phyloP scores from a whole-genome alignment of 371 early-diverging fungal species.

The Chytridium lagenaria region DNA sequence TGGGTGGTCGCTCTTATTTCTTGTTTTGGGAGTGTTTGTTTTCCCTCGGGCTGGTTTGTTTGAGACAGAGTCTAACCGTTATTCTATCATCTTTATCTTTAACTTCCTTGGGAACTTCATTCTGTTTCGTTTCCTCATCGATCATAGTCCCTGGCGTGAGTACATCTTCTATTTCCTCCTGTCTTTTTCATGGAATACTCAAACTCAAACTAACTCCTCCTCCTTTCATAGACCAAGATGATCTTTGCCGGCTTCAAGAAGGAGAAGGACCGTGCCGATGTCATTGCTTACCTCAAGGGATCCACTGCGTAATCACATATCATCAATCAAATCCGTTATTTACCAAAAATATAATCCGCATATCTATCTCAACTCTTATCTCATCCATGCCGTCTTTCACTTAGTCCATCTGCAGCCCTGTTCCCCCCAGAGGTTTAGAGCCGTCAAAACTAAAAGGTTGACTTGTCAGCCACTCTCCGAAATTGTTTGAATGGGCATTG shows the following conservation, averaged over 20 bases:
- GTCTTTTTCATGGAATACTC: background rate
- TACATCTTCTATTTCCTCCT: background rate
- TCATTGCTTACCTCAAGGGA: constrained; percentile 91
- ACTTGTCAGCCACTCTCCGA: constrained; percentile 12
- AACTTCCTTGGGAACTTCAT: background rate
- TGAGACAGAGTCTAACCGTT: too few relatives aligned
- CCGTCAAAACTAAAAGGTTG: background rate
- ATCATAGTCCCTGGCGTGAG: constrained; percentile 20
- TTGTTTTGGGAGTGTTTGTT: constrained; percentile 55
- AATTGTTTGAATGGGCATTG: background rate
- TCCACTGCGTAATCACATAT: constrained; percentile 47
- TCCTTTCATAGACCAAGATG: constrained; percentile 79
- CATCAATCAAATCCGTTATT: background rate
- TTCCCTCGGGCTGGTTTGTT: background rate
- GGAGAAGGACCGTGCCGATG: constrained; percentile 66
- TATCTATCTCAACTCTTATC: too few relatives aligned
- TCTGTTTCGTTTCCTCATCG: constrained; percentile 1
- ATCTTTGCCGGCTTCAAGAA: constrained; percentile 99
- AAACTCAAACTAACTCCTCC: background rate
- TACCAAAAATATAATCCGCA: background rate
- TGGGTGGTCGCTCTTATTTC: constrained; percentile 93
- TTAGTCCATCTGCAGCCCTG: too few relatives aligned
- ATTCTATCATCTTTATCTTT: too few relatives aligned
- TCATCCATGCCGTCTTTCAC: too few relatives aligned
- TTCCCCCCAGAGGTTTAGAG: too few relatives aligned